phyloP scores from a whole-genome alignment of 1,139 yeast genomes.

The Nakaseomyces delphensis region DNA sequence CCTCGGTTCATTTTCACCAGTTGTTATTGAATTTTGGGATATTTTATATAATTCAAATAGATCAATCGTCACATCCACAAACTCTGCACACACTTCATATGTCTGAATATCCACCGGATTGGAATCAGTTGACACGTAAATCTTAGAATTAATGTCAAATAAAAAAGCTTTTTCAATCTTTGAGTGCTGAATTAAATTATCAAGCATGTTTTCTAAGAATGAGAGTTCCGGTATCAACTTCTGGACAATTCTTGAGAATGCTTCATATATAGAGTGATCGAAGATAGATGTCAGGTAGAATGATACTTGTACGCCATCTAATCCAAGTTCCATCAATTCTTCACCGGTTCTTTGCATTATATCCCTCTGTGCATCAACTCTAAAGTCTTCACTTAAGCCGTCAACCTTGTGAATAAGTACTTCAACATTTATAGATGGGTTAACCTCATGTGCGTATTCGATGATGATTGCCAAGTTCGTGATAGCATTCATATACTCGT shows the following conservation, averaged over 20 bases:
- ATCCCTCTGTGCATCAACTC: constrained; percentile 90
- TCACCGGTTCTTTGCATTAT: constrained; percentile 95
- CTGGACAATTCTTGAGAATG: constrained; percentile 87
- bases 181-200: constrained; percentile 79
- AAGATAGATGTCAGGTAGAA: constrained; percentile 89
- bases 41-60: constrained; percentile 63
- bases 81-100: constrained; percentile 94
- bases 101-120: constrained; percentile 93
- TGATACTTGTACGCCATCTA: constrained; percentile 84
- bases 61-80: constrained; percentile 89
- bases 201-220: constrained; percentile 78
- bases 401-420: constrained; percentile 92
- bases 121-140: constrained; percentile 92
- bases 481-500: constrained; percentile 85
- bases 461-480: constrained; percentile 84
- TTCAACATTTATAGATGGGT: constrained; percentile 81
- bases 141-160: constrained; percentile 88
- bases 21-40: constrained; percentile 13
- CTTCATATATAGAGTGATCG: constrained; percentile 93
- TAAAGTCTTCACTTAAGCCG: constrained; percentile 86
- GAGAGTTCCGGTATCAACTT: constrained; percentile 85
- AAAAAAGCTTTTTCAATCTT: constrained; percentile 87
- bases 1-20: constrained; percentile 11
- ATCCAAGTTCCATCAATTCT: constrained; percentile 78
- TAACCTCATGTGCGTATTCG: constrained; percentile 77